phyloP scores from a whole-genome alignment of 176 grass and related monocot genomes.

The Musa beccarii region DNA sequence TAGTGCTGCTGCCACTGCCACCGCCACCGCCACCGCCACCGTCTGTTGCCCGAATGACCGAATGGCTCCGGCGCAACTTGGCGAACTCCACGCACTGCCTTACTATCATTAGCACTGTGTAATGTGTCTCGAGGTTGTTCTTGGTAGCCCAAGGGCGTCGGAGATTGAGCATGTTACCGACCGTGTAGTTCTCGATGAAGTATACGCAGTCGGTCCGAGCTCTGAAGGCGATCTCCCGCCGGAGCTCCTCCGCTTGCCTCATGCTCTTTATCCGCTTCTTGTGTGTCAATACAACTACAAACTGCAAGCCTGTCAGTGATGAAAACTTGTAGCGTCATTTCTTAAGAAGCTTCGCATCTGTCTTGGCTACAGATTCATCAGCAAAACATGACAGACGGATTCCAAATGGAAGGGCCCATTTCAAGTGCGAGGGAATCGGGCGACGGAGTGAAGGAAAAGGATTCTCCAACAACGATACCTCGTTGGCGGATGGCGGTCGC shows the following conservation, averaged over 20 bases:
- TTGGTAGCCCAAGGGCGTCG: constrained; percentile 36
- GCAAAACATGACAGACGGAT: too few relatives aligned
- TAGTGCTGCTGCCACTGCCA: too few relatives aligned
- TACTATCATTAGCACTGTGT: constrained; percentile 53
- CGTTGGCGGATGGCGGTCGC: constrained; percentile 33
- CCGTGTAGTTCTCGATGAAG: constrained; percentile 85
- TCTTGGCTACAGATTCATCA: too few relatives aligned
- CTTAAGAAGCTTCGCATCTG: too few relatives aligned
- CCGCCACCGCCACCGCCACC: too few relatives aligned
- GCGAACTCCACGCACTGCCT: constrained; percentile 81
- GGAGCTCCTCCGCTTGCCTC: constrained; percentile 62
- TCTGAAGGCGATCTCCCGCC: constrained; percentile 58
- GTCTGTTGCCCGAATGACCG: too few relatives aligned
- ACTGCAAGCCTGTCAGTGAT: constrained; percentile 43
- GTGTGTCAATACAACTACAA: constrained; percentile 71
- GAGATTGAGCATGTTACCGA: constrained; percentile 29
- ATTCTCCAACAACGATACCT: constrained; percentile 25
- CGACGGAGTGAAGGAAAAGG: too few relatives aligned
- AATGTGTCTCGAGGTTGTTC: constrained; percentile 80
- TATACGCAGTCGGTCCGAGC: constrained; percentile 74
- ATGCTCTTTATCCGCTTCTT: constrained; percentile 55
- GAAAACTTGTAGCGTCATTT: constrained; percentile 1
- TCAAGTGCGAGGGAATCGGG: too few relatives aligned
- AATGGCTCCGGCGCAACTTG: constrained; percentile 48
- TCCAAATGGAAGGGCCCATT: too few relatives aligned